phyloP scores from a whole-genome alignment of 495 filamentous ascomycete genomes.

The Penicillium riverlandense region DNA sequence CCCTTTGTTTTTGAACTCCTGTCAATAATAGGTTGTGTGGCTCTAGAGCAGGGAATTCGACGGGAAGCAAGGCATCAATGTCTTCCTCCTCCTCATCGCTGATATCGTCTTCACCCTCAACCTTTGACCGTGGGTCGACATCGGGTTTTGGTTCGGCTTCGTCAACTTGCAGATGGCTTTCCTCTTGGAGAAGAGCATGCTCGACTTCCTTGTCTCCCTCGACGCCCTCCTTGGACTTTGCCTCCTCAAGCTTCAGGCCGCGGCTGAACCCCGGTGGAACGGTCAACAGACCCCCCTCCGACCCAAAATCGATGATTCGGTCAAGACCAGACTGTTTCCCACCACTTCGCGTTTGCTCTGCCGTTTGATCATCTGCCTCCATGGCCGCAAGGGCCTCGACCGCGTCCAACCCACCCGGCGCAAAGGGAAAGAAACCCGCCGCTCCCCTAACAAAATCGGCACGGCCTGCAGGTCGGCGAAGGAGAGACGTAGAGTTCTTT shows the following conservation, averaged over 20 bases:
- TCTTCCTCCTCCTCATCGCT: constrained; percentile 60
- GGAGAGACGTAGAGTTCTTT: constrained; percentile 90
- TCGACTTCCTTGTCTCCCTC: constrained; percentile 66
- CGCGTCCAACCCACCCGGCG: constrained; percentile 83
- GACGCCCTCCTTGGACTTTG: constrained; percentile 46
- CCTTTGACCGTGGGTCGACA: constrained; percentile 35
- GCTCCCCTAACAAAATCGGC: constrained; percentile 94
- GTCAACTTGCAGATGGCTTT: constrained; percentile 30
- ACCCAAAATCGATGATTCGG: constrained; percentile 71
- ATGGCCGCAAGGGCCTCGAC: constrained; percentile 73
- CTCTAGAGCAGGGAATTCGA: constrained; percentile 89
- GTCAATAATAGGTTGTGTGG: constrained; percentile 70
- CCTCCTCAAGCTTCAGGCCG: constrained; percentile 67
- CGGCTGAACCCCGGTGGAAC: constrained; percentile 75
- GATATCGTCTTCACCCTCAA: constrained; percentile 45
- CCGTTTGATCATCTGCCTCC: constrained; percentile 53
- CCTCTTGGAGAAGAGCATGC: constrained; percentile 63
- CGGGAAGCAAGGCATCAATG: constrained; percentile 82
- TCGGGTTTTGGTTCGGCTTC: constrained; percentile 21
- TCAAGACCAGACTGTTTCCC: constrained; percentile 49
- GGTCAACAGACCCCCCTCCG: constrained; percentile 72
- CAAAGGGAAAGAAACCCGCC: constrained; percentile 92
- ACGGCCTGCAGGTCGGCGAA: constrained; percentile 77
- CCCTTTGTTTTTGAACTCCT: constrained; percentile 62
- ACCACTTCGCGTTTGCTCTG: constrained; percentile 37